phyloP scores from a whole-genome alignment of 108 stramenopile species.

The Aurantiochytrium sp. region DNA sequence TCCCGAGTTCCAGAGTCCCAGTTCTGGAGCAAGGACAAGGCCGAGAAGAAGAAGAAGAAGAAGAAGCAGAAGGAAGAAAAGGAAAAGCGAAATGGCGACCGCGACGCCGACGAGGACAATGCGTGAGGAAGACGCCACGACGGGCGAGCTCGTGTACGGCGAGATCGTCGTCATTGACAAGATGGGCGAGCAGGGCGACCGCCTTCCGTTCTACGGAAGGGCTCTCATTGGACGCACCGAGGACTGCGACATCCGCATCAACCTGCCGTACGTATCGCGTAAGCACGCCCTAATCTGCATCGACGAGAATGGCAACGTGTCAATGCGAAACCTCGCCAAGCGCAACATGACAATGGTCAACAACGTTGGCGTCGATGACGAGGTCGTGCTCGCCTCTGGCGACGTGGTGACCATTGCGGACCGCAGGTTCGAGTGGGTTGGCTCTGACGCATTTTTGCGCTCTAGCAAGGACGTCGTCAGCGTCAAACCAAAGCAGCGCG shows the following conservation, averaged over 20 bases:
- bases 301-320: conserved; percentile 10
- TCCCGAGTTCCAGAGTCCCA: too few species aligned
- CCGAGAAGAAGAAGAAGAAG: too few species aligned
- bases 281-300: neutral
- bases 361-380: neutral
- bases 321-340: neutral
- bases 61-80: neutral
- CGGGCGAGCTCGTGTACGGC: neutral
- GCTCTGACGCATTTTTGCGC: neutral
- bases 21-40: too few species aligned
- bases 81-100: neutral
- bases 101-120: neutral
- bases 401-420: neutral
- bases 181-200: neutral
- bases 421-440: conserved; percentile 1
- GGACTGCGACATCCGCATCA: conserved; percentile 5
- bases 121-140: neutral
- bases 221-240: neutral
- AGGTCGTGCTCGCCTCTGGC: neutral
- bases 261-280: neutral
- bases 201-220: neutral
- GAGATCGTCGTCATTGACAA: neutral
- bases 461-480: neutral
- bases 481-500: neutral
- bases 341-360: conserved; percentile 4